phyloP scores from a whole-genome alignment of 495 filamentous ascomycete genomes.

The Trichoderma asperelloides region DNA sequence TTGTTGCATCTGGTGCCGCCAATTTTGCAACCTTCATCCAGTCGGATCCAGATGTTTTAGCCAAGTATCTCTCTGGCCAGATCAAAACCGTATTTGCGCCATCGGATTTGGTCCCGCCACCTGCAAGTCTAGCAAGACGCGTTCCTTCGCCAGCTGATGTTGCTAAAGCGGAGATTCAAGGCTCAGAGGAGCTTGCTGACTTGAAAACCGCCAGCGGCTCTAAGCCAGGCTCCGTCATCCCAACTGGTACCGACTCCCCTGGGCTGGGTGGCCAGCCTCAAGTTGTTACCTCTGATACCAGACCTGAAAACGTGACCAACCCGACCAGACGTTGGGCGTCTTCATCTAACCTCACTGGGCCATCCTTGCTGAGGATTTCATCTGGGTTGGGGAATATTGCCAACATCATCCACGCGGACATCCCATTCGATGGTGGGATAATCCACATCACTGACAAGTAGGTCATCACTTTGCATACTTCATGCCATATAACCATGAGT shows the following conservation, averaged over 20 bases:
- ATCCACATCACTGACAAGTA: conserved; percentile 19
- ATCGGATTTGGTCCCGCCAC: conserved; percentile 10
- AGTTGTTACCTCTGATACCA: background rate
- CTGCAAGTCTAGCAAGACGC: background rate
- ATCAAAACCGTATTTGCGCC: conserved; percentile 26
- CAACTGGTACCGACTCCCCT: background rate
- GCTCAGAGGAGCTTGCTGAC: too few species aligned
- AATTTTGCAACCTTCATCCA: conserved; percentile 24
- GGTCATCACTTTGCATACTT: background rate
- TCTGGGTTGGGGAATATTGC: conserved; percentile 24
- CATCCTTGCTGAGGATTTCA: conserved; percentile 9
- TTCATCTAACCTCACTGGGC: background rate
- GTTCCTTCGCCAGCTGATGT: background rate
- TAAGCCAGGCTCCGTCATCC: background rate
- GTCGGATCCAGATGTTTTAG: conserved; percentile 17
- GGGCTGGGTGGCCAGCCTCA: background rate
- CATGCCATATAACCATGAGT: background rate
- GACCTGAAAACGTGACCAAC: background rate
- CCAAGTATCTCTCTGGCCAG: conserved; percentile 18
- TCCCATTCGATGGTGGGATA: conserved; percentile 22
- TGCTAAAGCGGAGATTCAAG: background rate
- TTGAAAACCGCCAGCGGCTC: too few species aligned
- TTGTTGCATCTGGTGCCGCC: conserved; percentile 18
- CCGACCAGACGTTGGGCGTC: background rate
- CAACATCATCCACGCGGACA: conserved; percentile 22